Percentiles rank a stretch among this genome's conserved stretches.
Conservation (phyloP, 495 filamentous ascomycete species). For the Melanomma pulvis-pyrius region DNA sequence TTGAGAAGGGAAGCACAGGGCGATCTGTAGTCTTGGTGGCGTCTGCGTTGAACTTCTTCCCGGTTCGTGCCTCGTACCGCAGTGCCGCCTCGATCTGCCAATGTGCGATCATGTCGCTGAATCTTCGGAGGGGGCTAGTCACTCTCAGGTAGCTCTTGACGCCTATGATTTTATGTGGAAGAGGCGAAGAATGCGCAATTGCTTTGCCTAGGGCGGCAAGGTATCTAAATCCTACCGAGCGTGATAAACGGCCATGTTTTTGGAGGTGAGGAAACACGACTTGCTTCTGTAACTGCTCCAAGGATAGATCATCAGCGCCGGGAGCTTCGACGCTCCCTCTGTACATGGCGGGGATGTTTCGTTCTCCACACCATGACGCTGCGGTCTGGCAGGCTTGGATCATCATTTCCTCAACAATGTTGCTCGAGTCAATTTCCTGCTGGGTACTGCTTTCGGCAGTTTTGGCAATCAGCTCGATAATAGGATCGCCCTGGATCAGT, state of each 20-base stretch:
- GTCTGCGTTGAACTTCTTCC: constrained; percentile 54
- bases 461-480: constrained; percentile 48
- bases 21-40: background rate
- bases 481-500: constrained; percentile 56
- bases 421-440: constrained; percentile 17
- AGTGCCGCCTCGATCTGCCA: constrained; percentile 90
- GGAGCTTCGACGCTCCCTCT: constrained; percentile 68
- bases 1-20: constrained; percentile 63
- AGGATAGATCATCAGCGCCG: constrained; percentile 41
- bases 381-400: constrained; percentile 72
- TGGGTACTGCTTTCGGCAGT: constrained; percentile 44
- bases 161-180: constrained; percentile 66
- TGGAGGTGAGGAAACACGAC: constrained; percentile 43
- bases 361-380: constrained; percentile 71
- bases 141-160: constrained; percentile 72
- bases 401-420: constrained; percentile 70
- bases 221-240: constrained; percentile 43
- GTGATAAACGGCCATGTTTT: constrained; percentile 36
- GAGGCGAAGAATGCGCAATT: constrained; percentile 52
- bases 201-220: constrained; percentile 53
- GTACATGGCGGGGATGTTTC: constrained; percentile 78
- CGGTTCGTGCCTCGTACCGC: constrained; percentile 64
- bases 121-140: constrained; percentile 86
- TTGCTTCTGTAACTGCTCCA: constrained; percentile 38
- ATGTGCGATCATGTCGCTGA: constrained; percentile 78